These are phyloP conservation scores for Echium plantagineum DNA, from an alignment of 257 asterid species.

Conservation along the genomic window DNA sequence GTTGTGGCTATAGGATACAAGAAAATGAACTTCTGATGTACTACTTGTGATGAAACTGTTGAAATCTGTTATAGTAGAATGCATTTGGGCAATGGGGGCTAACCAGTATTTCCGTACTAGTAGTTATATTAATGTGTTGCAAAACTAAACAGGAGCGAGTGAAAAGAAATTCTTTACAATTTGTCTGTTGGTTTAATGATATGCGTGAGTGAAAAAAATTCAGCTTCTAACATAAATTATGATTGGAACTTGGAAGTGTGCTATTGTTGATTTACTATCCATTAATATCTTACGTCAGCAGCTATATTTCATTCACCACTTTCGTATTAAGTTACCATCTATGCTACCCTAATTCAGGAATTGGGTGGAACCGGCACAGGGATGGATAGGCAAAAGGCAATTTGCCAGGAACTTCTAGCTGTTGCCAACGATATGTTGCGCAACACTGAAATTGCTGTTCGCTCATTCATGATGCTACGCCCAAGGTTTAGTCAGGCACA, in stretches of 20 bases:
- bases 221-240: not conserved
- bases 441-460: slow-evolving; percentile 80
- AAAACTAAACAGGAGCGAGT: too few species aligned
- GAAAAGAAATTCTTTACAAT: too few species aligned
- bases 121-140: not conserved
- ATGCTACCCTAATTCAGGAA: slow-evolving; percentile 38
- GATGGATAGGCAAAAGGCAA: slow-evolving; percentile 80
- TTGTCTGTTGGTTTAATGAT: not conserved
- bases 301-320: not conserved
- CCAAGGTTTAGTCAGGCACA: slow-evolving; percentile 78
- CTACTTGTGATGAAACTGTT: not conserved
- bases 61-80: not conserved
- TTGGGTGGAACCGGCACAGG: slow-evolving; percentile 74
- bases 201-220: too few species aligned
- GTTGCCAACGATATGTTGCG: slow-evolving; percentile 78
- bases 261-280: too few species aligned
- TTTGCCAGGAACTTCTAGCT: slow-evolving; percentile 69
- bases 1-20: not conserved
- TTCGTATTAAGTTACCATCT: not conserved
- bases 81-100: not conserved
- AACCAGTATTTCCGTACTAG: not conserved
- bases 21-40: not conserved
- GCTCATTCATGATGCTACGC: slow-evolving; percentile 83
- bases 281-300: not conserved
- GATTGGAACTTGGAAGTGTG: not conserved